Percentiles rank a stretch among this genome's conserved stretches.
These are phyloP conservation scores for Tolypocladium guangdongense DNA, from an alignment of 2,329 filamentous ascomycete genomes.

Conservation along the genomic window DNA sequence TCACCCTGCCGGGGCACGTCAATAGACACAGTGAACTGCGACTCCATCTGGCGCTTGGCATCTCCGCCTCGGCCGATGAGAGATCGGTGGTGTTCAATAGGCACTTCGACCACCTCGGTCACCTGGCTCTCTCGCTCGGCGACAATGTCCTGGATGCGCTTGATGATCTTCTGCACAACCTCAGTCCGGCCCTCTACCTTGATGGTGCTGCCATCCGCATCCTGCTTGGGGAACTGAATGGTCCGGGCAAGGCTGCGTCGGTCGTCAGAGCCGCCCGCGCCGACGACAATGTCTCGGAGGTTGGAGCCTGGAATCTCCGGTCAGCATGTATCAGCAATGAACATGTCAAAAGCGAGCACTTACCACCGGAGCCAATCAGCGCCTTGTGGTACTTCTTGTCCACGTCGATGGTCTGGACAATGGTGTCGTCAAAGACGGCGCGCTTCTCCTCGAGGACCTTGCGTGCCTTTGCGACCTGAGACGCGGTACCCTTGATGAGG, in stretches of 20 bases:
- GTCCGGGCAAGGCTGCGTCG: conserved; percentile 74
- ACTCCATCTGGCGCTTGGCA: conserved; percentile 72
- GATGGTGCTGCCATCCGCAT: conserved; percentile 71
- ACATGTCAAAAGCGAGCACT: conserved; percentile 23
- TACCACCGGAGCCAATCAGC: conserved; percentile 82
- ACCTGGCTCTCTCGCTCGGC: conserved; percentile 75
- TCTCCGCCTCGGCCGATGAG: conserved; percentile 91
- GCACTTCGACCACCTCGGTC: conserved; percentile 68
- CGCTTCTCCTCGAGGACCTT: conserved; percentile 81
- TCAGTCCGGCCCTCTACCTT: conserved; percentile 76
- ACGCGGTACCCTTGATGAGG: conserved; percentile 82
- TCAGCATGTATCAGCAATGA: not conserved
- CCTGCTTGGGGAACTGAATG: conserved; percentile 88
- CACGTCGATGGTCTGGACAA: conserved; percentile 75
- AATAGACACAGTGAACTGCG: conserved; percentile 73
- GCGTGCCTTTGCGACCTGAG: conserved; percentile 83
- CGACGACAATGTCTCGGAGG: conserved; percentile 74
- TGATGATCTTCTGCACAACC: conserved; percentile 81
- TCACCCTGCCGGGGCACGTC: conserved; percentile 88
- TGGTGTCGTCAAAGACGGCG: conserved; percentile 79
- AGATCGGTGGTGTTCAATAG: conserved; percentile 78
- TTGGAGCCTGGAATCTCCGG: conserved; percentile 52
- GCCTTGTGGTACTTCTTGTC: conserved; percentile 88
- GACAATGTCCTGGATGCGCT: conserved; percentile 71
- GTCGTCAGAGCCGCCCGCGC: conserved; percentile 84